Base-by-base conservation (phyloP, 1,139 yeast genomes). In the Fermentozyma sake region DNA sequence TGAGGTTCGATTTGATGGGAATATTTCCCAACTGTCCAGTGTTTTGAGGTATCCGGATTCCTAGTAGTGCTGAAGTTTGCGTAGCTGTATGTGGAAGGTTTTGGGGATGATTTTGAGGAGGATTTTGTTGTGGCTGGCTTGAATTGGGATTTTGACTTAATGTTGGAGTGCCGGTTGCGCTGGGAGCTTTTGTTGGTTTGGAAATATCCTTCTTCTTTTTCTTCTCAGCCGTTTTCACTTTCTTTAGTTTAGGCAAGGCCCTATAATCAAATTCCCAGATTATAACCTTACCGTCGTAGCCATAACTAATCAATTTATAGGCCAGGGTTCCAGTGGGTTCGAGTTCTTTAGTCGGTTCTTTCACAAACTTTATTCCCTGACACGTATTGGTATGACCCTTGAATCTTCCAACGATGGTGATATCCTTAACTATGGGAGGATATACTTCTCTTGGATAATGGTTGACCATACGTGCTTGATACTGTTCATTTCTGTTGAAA, bases 251-350 rank as follows among this genome's bases (percentile, higher is more conserved):
- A 2, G 79, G 76, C 23, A 81, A 51, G 8, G 78, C 71, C 42
- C 72, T 65, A 22, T 82, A 80, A 29, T 77, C 75, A 48, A 83
- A 79, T 42, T 83, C 93, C 85, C 89, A 83, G 16, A 80, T 57
- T 18, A 79, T 53, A 6, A 82, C 55, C 31, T 68, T 67, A 1
- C 87, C 86, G 47, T 83, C 94, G 42, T 72, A 79, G 2, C 89
- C 87, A 34, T 78, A 78, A 22, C 82, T 68, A 2, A 81, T 73
- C 19, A 83, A 52, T 31, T 80, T 64, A 49, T 83, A 83, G 11
- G 54, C 50, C 32, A 50, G 54, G 14, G 31, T 34, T 24, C 26
- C 48, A 33, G 25, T 44, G 29, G 60, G 61, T 21, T 48, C 51
- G 13, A 34, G 30, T 16, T 46, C 49, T 7, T 35, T 34, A 16